These are phyloP conservation scores for Ceratocystis variospora DNA, from an alignment of 2,329 filamentous ascomycete species.

Conservation along the genomic window DNA sequence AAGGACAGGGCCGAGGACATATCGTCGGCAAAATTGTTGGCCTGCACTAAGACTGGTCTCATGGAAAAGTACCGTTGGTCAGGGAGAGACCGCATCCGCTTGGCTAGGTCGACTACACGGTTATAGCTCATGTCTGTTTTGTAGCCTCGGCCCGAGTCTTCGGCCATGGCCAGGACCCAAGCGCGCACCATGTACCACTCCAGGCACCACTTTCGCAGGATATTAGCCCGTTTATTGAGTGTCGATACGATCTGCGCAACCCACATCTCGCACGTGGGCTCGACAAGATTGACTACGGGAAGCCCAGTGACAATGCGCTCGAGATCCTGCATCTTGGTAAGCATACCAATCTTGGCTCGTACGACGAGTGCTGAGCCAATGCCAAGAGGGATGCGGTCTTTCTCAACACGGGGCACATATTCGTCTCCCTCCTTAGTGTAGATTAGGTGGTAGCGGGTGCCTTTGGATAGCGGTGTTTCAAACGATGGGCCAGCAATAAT, in stretches of 20 bases:
- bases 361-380: slow-evolving; percentile 14
- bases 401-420: slow-evolving; percentile 15
- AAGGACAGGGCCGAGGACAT: slow-evolving; percentile 14
- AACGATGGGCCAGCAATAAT: slow-evolving; percentile 14
- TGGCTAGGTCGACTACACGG: slow-evolving; percentile 14
- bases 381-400: slow-evolving; percentile 16
- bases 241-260: slow-evolving; percentile 15
- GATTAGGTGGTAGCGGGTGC: slow-evolving; percentile 16
- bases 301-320: slow-evolving; percentile 16
- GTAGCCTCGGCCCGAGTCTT: slow-evolving; percentile 10
- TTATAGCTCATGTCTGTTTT: slow-evolving; percentile 17
- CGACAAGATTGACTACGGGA: slow-evolving; percentile 9
- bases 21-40: slow-evolving; percentile 14
- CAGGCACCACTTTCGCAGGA: slow-evolving; percentile 7
- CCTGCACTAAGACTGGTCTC: not conserved
- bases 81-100: slow-evolving; percentile 12
- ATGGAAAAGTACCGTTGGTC: slow-evolving; percentile 17
- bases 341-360: slow-evolving; percentile 14
- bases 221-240: slow-evolving; percentile 8
- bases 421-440: slow-evolving; percentile 8
- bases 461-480: slow-evolving; percentile 17
- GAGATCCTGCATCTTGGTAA: slow-evolving; percentile 15
- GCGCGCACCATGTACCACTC: slow-evolving; percentile 17
- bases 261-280: slow-evolving; percentile 17
- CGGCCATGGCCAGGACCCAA: slow-evolving; percentile 13